Percentiles rank a stretch among this genome's conserved stretches.
These are phyloP conservation scores for Zopfia rhizophila DNA, from an alignment of 2,329 filamentous ascomycete genomes.

Conservation along the genomic window DNA sequence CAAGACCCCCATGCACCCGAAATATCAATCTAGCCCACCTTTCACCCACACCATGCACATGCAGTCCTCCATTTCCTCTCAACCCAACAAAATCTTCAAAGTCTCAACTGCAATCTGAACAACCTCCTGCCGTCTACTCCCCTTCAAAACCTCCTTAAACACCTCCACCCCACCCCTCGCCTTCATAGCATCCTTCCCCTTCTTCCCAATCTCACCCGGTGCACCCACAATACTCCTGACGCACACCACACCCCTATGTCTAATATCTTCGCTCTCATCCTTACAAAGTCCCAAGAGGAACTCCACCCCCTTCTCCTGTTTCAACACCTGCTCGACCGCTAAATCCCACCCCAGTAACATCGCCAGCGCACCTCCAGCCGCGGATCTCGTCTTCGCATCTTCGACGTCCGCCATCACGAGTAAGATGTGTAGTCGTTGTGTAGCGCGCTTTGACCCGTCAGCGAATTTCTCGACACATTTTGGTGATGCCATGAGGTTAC, in stretches of 20 bases:
- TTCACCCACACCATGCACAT: too few species aligned
- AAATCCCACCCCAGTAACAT: conserved; percentile 82
- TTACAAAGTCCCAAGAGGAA: conserved; percentile 83
- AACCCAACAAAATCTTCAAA: conserved; percentile 70
- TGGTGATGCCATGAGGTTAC: conserved; percentile 82
- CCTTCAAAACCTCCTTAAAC: conserved; percentile 75
- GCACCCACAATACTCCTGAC: conserved; percentile 76
- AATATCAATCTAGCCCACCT: too few species aligned
- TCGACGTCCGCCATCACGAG: conserved; percentile 89
- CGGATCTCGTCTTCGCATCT: conserved; percentile 79
- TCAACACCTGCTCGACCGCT: conserved; percentile 76
- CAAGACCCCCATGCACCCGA: too few species aligned
- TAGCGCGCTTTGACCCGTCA: conserved; percentile 72
- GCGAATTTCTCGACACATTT: conserved; percentile 76
- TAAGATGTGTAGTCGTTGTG: conserved; percentile 81
- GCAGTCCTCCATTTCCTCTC: too few species aligned
- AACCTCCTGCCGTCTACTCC: conserved; percentile 74
- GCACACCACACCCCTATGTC: conserved; percentile 78
- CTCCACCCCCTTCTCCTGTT: conserved; percentile 73
- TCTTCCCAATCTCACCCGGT: conserved; percentile 71
- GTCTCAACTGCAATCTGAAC: conserved; percentile 77
- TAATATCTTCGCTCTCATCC: conserved; percentile 74
- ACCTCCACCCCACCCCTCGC: conserved; percentile 72
- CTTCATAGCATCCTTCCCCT: conserved; percentile 52
- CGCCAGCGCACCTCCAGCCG: conserved; percentile 88